These are phyloP conservation scores for Magnolia kwangsiensis DNA, from an alignment of 164 flowering plant genomes.

Conservation along the genomic window DNA sequence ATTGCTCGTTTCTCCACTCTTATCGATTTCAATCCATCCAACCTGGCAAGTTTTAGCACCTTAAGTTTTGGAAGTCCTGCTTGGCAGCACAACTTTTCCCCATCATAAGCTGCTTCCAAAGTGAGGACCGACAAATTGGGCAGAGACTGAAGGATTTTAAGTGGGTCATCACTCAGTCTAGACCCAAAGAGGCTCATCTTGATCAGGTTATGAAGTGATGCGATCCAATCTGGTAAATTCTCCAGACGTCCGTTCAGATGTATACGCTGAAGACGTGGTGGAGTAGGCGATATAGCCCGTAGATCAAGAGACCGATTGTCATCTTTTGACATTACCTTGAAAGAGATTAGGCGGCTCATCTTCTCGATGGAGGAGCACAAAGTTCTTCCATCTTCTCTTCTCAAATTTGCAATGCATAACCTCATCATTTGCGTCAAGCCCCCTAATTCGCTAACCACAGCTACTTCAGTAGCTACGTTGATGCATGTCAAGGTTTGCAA, in stretches of 20 bases:
- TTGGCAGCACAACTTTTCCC: constrained; percentile 16
- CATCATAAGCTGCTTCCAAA: constrained; percentile 19
- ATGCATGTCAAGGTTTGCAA: constrained; percentile 26
- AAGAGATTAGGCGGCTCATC: constrained; percentile 16
- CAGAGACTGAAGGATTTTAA: constrained; percentile 23
- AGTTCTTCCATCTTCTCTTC: constrained; percentile 15
- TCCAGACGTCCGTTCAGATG: constrained; percentile 19
- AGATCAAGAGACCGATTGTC: constrained; percentile 22
- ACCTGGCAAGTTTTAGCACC: constrained; percentile 8
- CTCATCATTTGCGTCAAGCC: constrained; percentile 27
- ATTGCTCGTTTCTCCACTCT: neutral
- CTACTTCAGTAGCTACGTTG: constrained; percentile 10
- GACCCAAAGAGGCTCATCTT: constrained; percentile 19
- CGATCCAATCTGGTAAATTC: constrained; percentile 22
- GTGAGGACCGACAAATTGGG: constrained; percentile 26
- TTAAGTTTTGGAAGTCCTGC: constrained; percentile 23
- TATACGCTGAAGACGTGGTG: constrained; percentile 19
- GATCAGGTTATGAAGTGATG: constrained; percentile 8
- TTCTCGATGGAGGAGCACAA: constrained; percentile 20
- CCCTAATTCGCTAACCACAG: constrained; percentile 18
- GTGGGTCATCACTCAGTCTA: constrained; percentile 21
- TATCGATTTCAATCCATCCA: constrained; percentile 15
- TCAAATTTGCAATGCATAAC: constrained; percentile 28
- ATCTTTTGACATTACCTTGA: constrained; percentile 4
- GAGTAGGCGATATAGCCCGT: constrained; percentile 15